phyloP scores from a whole-genome alignment of 257 asterid species.

The Solanum ossicruentum region DNA sequence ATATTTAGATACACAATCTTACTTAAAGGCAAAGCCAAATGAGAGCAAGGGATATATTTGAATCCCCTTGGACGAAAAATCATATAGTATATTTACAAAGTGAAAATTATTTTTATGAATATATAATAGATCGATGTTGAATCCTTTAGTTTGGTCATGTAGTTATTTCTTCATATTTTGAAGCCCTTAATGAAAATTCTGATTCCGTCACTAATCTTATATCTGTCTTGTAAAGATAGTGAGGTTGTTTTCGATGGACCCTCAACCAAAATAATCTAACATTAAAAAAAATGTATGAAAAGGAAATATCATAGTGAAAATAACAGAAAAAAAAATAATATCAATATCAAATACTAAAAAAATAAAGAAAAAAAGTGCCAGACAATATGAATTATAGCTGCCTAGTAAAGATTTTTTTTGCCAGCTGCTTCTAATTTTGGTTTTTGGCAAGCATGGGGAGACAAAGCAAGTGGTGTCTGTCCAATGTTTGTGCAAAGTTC shows the following conservation, averaged over 20 bases:
- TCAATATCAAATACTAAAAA: not conserved
- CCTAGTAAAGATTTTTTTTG: not conserved
- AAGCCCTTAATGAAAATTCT: not conserved
- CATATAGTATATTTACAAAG: not conserved
- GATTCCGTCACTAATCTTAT: not conserved
- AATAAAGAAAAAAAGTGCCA: not conserved
- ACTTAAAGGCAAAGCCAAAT: rapidly evolving
- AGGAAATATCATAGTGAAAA: not conserved
- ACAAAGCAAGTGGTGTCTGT: not conserved
- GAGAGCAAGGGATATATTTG: not conserved
- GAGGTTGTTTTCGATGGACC: not conserved
- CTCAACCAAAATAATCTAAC: rapidly evolving
- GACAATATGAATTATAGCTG: not conserved
- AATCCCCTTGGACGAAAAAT: not conserved
- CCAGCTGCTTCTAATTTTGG: not conserved
- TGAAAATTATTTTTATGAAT: not conserved
- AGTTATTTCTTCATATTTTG: not conserved
- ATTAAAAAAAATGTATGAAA: not conserved
- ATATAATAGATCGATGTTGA: not conserved
- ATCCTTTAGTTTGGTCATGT: not conserved
- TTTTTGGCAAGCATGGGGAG: not conserved
- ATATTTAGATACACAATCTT: not conserved
- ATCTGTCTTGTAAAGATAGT: not conserved
- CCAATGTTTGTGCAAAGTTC: not conserved
- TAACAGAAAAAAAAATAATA: too few species aligned